These are phyloP conservation scores for Xylariaceae sp. DNA, from an alignment of 2,329 filamentous ascomycete genomes.

Conservation along the genomic window DNA sequence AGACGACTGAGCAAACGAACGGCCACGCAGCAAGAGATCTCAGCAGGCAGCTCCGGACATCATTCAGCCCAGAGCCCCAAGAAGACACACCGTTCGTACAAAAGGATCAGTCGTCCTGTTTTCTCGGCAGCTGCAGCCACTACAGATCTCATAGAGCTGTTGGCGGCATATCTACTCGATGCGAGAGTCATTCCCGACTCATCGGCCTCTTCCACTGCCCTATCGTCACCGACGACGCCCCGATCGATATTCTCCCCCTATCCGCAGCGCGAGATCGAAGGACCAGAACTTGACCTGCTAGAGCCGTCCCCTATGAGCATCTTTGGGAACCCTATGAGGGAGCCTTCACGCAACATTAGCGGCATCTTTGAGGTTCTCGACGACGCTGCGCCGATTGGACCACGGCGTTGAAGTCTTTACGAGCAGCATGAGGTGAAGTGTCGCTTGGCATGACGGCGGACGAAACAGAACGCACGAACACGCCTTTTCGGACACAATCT, in stretches of 20 bases:
- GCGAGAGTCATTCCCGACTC: conserved; percentile 10
- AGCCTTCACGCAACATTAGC: conserved; percentile 22
- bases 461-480: not conserved
- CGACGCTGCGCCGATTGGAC: conserved; percentile 6
- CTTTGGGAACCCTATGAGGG: conserved; percentile 17
- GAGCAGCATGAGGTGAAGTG: not conserved
- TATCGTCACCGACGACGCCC: conserved; percentile 18
- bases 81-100: conserved; percentile 24
- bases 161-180: conserved; percentile 23
- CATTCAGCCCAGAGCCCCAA: conserved; percentile 6
- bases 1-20: conserved; percentile 22
- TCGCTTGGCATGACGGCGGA: not conserved
- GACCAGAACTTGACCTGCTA: conserved; percentile 19
- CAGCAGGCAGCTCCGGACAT: not conserved
- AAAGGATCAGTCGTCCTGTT: conserved; percentile 25
- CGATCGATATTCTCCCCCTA: conserved; percentile 11
- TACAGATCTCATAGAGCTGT: conserved; percentile 19
- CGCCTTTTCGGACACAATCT: not conserved
- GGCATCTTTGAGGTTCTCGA: conserved; percentile 26
- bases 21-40: conserved; percentile 14
- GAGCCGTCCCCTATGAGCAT: conserved; percentile 21
- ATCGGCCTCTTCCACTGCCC: conserved; percentile 8
- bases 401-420: not conserved
- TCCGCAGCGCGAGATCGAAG: conserved; percentile 11
- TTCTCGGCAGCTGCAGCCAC: conserved; percentile 17